Conservation (phyloP, 148 eudicot species). For the Nyssa sinensis region DNA sequence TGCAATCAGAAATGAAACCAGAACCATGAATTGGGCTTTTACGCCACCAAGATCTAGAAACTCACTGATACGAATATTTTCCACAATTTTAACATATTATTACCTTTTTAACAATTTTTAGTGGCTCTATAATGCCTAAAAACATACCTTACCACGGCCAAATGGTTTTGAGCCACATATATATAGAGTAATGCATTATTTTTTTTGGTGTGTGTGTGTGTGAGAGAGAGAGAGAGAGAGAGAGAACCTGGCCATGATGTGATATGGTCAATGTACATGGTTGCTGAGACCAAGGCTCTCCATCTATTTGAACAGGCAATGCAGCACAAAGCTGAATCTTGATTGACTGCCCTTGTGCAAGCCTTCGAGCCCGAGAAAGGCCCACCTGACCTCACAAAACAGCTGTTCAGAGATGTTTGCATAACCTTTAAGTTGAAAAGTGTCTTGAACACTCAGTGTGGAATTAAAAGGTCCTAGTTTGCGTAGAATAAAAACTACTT, state of each 20-base stretch:
- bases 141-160: too few species aligned
- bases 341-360: conserved; percentile 90
- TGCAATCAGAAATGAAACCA: too few species aligned
- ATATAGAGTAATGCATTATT: too few species aligned
- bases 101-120: too few species aligned
- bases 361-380: conserved; percentile 85
- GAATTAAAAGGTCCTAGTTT: not conserved
- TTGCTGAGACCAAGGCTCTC: conserved; percentile 93
- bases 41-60: too few species aligned
- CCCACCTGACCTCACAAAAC: conserved; percentile 69
- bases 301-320: conserved; percentile 93
- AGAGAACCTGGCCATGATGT: conserved; percentile 93
- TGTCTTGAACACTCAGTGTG: not conserved
- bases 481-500: too few species aligned
- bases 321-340: conserved; percentile 80
- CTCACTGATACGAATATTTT: not conserved
- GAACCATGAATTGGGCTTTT: too few species aligned
- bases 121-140: too few species aligned
- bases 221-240: conserved; percentile 18
- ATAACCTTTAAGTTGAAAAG: not conserved
- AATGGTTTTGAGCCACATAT: too few species aligned
- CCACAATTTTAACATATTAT: not conserved
- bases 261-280: conserved; percentile 80
- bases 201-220: too few species aligned
- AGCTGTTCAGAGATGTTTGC: not conserved